phyloP scores from a whole-genome alignment of 257 asterid species.

The Capsicum chinense region DNA sequence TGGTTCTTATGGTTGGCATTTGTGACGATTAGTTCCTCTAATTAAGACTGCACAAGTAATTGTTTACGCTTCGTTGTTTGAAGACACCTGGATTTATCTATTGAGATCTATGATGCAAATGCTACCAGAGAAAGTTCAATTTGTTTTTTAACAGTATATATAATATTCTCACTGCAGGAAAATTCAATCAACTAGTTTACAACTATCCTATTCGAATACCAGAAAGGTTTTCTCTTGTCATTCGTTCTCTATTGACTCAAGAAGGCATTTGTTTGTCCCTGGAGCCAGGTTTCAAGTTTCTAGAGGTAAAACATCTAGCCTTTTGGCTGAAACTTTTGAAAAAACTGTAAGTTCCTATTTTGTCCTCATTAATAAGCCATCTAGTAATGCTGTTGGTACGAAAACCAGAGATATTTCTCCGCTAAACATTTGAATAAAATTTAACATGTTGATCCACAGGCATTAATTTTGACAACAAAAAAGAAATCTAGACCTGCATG shows the following conservation, averaged over 20 bases:
- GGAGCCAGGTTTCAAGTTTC: conserved; percentile 90
- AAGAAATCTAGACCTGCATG: conserved; percentile 8
- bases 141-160: not conserved
- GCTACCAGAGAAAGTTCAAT: conserved; percentile 11
- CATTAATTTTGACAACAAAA: not conserved
- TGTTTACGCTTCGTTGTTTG: conserved; percentile 23
- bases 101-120: conserved; percentile 10
- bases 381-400: conserved; percentile 5
- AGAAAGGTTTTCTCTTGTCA: conserved; percentile 98
- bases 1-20: not conserved
- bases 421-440: not conserved
- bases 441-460: not conserved
- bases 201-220: conserved; percentile 97
- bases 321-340: not conserved
- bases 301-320: conserved; percentile 67
- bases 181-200: conserved; percentile 94
- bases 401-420: not conserved
- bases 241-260: conserved; percentile 96
- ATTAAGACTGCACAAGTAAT: not conserved
- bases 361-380: conserved; percentile 6
- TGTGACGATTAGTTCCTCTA: not conserved
- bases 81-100: not conserved
- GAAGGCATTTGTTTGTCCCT: conserved; percentile 98
- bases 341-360: not conserved
- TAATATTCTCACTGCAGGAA: conserved; percentile 55